These are phyloP conservation scores for Moesziomyces antarcticus DNA, from an alignment of 1,284 basidiomycete species.

Conservation along the genomic window DNA sequence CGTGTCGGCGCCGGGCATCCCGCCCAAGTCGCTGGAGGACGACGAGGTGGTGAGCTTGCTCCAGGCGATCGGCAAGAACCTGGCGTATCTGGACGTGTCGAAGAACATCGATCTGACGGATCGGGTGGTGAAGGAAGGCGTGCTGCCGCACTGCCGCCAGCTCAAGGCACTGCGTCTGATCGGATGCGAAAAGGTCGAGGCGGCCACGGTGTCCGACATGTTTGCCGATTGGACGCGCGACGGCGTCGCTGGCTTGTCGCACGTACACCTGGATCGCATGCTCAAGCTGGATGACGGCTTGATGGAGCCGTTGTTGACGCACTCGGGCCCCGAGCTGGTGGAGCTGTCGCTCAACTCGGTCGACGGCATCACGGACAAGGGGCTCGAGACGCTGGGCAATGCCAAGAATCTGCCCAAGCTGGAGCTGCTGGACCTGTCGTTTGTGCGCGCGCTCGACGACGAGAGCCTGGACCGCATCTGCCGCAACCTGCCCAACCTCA, in stretches of 20 bases:
- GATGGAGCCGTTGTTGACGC: conserved; percentile 75
- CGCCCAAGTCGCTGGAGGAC: conserved; percentile 72
- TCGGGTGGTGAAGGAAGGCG: conserved; percentile 74
- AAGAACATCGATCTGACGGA: conserved; percentile 75
- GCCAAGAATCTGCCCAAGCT: conserved; percentile 68
- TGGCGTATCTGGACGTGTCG: conserved; percentile 75
- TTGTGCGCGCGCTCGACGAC: conserved; percentile 86
- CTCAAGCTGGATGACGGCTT: conserved; percentile 73
- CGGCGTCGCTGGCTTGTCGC: conserved; percentile 37
- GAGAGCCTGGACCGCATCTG: conserved; percentile 80
- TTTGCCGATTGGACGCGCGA: conserved; percentile 27
- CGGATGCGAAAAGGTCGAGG: conserved; percentile 73
- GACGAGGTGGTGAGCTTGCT: conserved; percentile 75
- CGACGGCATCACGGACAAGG: conserved; percentile 75
- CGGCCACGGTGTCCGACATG: conserved; percentile 38
- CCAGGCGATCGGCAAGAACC: conserved; percentile 70
- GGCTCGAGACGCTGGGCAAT: conserved; percentile 72
- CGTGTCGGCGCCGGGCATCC: conserved; percentile 64
- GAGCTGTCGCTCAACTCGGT: conserved; percentile 80
- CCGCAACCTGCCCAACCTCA: conserved; percentile 43
- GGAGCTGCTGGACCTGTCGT: conserved; percentile 81
- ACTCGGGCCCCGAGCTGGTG: conserved; percentile 77
- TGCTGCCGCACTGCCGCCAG: conserved; percentile 73
- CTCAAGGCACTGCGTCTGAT: conserved; percentile 75
- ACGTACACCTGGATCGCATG: conserved; percentile 63